A percentile compares a stretch with the other conserved stretches of the same genome.
phyloP scores from a whole-genome alignment of 768 basidiomycete species.

The Lyophyllum semitale region DNA sequence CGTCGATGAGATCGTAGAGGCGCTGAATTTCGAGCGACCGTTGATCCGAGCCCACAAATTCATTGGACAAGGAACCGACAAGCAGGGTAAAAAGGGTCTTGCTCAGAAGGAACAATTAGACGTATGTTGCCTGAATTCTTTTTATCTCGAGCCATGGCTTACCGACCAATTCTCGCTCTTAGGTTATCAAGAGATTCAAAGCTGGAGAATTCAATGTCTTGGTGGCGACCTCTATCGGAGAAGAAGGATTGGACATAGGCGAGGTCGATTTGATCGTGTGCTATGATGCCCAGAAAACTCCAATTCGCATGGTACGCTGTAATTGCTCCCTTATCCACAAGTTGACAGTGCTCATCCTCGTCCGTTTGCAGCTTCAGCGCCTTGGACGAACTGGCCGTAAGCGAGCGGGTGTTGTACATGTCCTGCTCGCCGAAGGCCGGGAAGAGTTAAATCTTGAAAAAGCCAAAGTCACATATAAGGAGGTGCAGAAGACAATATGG shows the following conservation, averaged over 20 bases:
- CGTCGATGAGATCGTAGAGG: constrained; percentile 87
- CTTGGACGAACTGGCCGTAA: constrained; percentile 95
- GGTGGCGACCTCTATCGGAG: constrained; percentile 95
- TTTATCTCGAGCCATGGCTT: not conserved
- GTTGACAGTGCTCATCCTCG: not conserved
- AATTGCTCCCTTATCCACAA: not conserved
- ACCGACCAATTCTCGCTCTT: constrained; percentile 10
- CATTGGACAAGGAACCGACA: constrained; percentile 88
- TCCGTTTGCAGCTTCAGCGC: constrained; percentile 76
- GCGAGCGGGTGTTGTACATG: constrained; percentile 85
- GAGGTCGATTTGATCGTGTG: constrained; percentile 96
- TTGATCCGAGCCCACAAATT: constrained; percentile 83
- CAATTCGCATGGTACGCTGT: constrained; percentile 86
- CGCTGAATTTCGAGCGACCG: constrained; percentile 74
- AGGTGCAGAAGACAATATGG: constrained; percentile 86
- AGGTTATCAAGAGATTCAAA: constrained; percentile 91
- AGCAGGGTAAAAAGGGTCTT: constrained; percentile 83
- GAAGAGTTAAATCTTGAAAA: constrained; percentile 91
- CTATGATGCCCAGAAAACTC: constrained; percentile 95
- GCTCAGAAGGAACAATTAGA: constrained; percentile 90
- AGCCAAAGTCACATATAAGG: constrained; percentile 82
- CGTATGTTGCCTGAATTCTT: constrained; percentile 42
- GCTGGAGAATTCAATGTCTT: constrained; percentile 86
- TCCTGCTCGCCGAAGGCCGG: constrained; percentile 85
- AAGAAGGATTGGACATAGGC: constrained; percentile 98